Evolutionary conservation across 2,329 filamentous ascomycete genomes (phyloP), one percentile per base, ranked within the genome.

Genomic region (Macrophomina pseudophaseolina): DNA sequence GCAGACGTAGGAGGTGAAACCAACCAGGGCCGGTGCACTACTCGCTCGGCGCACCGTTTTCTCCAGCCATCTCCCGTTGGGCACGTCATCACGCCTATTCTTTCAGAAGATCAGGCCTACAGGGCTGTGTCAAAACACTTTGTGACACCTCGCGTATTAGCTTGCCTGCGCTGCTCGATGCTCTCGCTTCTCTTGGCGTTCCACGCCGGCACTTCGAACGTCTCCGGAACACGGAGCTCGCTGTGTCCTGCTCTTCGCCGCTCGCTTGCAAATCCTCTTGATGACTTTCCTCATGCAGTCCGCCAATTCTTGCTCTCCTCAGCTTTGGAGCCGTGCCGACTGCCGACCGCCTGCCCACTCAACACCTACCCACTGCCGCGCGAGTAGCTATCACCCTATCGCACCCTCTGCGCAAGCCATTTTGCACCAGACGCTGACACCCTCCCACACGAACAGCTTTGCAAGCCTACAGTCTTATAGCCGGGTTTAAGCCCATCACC

Each of bases 121-220:
- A 62, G 18, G 58, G 58, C 58, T 62, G 58, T 62, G 58, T 62
- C 58, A 62, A 62, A 62, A 62, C 58, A 38, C 58, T 38, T 38
- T 35, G 44, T 49, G 44, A 62, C 58, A 49, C 58, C 32, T 62
- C 58, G 58, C 58, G 58, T 62, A 48, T 16, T 23, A 62, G 58
- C 56, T 35, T 35, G 30, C 42, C 42, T 6, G 32, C 32, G 52
- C 49, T 52, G 6, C 33, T 52, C 30, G 23, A n/a, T 44, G 56
- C n/a, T 48, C 40, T n/a, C 28, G 56, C 28, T 33, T 14, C 14
- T 14, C 42, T 60, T 60, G 56, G 56, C 58, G 58, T 54, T 54
- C 52, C 52, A 54, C 35, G 38, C 52, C 52, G 52, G 52, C 52
- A 54, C 52, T 54, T 54, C 52, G 32, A 38, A 59, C 54, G 54